These are phyloP conservation scores for Solanum clarkiae DNA, from an alignment of 257 asterid species.

Conservation along the genomic window DNA sequence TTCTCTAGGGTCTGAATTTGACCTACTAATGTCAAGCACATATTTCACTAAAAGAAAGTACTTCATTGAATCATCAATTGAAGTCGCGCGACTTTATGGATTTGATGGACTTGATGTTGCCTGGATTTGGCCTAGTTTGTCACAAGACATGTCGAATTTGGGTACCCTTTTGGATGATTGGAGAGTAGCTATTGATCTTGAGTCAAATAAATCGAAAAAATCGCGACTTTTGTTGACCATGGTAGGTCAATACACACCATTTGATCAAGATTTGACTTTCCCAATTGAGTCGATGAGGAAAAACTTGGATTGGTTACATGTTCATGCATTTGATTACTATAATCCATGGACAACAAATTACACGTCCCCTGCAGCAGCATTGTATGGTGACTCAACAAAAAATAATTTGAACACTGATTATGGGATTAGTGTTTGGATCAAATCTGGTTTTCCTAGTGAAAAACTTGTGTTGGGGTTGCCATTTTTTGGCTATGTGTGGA, in stretches of 20 bases:
- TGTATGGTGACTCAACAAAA: neutral
- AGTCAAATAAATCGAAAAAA: neutral
- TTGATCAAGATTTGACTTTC: neutral
- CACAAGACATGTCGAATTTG: neutral
- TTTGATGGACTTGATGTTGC: conserved; percentile 7
- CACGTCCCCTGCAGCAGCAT: neutral
- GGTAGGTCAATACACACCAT: conserved; percentile 1
- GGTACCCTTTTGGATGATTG: conserved; percentile 6
- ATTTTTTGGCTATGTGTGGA: neutral
- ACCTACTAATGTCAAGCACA: neutral
- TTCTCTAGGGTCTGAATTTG: neutral
- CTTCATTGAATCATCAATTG: conserved; percentile 6
- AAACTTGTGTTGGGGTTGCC: neutral
- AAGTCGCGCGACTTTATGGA: neutral
- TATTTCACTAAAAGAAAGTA: conserved; percentile 2
- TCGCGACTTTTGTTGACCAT: conserved; percentile 1
- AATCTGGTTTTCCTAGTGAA: neutral
- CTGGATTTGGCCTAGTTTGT: neutral
- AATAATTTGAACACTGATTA: neutral
- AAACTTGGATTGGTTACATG: conserved; percentile 9
- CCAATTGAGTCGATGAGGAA: conserved; percentile 3
- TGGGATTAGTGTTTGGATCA: conserved; percentile 1
- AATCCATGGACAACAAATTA: neutral
- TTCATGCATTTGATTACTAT: conserved; percentile 1
- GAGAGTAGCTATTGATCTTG: conserved; percentile 5